A percentile compares a stretch with the other conserved stretches of the same genome.
These are phyloP conservation scores for Zygoascus flipseniorum DNA, from an alignment of 805 yeast genomes.

Conservation along the genomic window DNA sequence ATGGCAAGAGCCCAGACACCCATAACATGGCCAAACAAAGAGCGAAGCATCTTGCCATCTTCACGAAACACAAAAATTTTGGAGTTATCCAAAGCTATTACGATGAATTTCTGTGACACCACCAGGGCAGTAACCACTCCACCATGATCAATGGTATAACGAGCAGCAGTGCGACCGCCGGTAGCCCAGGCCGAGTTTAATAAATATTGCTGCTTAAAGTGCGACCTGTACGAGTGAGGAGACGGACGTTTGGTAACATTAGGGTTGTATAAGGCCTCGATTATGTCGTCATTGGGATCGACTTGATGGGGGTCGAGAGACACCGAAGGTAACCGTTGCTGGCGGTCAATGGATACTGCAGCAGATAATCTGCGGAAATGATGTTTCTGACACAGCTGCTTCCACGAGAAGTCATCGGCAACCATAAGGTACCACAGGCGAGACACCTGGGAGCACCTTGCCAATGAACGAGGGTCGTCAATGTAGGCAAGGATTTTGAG, in stretches of 20 bases:
- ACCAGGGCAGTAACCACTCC: conserved; percentile 34
- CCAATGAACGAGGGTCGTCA: conserved; percentile 74
- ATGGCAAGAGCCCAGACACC: conserved; percentile 97
- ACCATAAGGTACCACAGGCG: conserved; percentile 55
- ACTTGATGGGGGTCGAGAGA: conserved; percentile 4
- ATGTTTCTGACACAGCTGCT: conserved; percentile 29
- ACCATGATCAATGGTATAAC: conserved; percentile 29
- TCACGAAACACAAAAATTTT: conserved; percentile 34
- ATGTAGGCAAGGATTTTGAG: conserved; percentile 75
- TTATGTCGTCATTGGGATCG: conserved; percentile 11
- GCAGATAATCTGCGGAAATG: conserved; percentile 31
- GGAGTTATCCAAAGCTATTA: conserved; percentile 37
- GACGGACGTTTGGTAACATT: conserved; percentile 21
- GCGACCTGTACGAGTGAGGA: conserved; percentile 31
- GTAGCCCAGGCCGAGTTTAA: conserved; percentile 32
- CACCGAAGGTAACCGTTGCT: conserved; percentile 12
- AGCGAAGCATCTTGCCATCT: conserved; percentile 47
- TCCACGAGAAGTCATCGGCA: conserved; percentile 37
- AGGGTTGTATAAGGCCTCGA: conserved; percentile 29
- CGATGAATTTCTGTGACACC: conserved; percentile 30
- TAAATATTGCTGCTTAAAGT: conserved; percentile 33
- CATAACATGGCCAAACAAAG: conserved; percentile 95
- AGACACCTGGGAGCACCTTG: conserved; percentile 89
- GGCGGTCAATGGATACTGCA: conserved; percentile 18
- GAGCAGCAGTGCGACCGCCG: conserved; percentile 34